Evolutionary conservation across 768 basidiomycete genomes (phyloP), one percentile per base, ranked within the genome.

Genomic region (Albatrellus ellisii): DNA sequence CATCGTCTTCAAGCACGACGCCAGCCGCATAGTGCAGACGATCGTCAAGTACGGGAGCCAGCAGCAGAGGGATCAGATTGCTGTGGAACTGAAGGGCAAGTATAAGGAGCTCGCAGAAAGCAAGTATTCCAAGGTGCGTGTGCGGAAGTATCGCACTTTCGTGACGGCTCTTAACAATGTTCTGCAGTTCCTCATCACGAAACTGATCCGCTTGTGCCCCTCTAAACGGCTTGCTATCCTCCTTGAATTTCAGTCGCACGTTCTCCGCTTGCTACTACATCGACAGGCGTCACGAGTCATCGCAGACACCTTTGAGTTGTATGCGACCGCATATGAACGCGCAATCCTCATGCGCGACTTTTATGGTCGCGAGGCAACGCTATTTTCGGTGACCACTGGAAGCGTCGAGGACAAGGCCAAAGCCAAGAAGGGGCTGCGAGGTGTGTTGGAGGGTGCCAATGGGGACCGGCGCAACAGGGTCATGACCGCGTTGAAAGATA

Each of bases 1-100:
- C 25, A 77, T 94, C 27, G 80, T 85, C 2, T 72, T 87, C 56
- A 94, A 91, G 59, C 91, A 94, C 53, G 89, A 94, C 58, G 89
- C 88, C 6, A 89, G 87, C 53, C 73, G 80, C 49, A 88, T 88
- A 46, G 73, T 85, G 17, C 82, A 85, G 57, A 83, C 77, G 0
- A 65, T 84, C 10, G 82, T 94, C 36, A 91, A 85, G 54, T 75
- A 82, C 45, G 91, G 91, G 3, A 68, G 73, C 15, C 80, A 69
- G 54, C 62, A 57, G 37, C 82, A 92, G 58, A 61, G 89, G 34
- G 74, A 86, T 31, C 79, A 87, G 56, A 72, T 95, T 36, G 91
- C 88, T 0, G 60, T 59, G 8, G 91, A 95, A 61, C 67, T 95
- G 36, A 80, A 85, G 56, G 89, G 89, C 1, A 69, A 70, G 42